Base-by-base conservation (phyloP, 441 rosid species). In the Erodium chrysanthum region DNA sequence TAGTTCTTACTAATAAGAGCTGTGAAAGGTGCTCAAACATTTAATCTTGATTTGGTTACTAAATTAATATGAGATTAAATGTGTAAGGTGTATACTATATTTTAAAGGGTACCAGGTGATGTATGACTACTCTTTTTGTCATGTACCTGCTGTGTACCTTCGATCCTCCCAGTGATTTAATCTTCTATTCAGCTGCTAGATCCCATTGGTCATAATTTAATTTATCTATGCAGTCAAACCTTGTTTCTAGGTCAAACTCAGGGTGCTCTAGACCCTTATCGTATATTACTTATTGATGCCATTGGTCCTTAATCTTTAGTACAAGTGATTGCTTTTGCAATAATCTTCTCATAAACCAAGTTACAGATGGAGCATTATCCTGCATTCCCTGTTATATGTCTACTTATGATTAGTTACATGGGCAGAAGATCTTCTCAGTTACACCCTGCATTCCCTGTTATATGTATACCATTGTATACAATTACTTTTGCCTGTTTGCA, bases 401-500 rank as follows among this genome's bases (percentile, higher is more conserved):
- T 21, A 22, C 62, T 58, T 21, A n/a, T 58, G 22, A 10, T 21
- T 11, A 58, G 62, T 58, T 58, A 0, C 29, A 20, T 56, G 10
- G 48, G 20, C 29, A 58, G 29, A 58, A 58, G 62, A 10, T 58
- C n/a, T 58, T 58, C 68, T 75, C 27, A 35, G 48, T 68, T 0
- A 25, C 7, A 9, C 65, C 56, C 29, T 27, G 3, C 29, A 27
- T 33, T 3, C 40, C 9, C 40, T 21, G 23, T 10, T 11, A 12
- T 14, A 44, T 14, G 52, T 76, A 0, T 21, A n/a, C 69, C 14
- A 12, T 59, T 62, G 44, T 52, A 21, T 44, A 44, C 17, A 52
- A 71, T 72, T 25, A 33, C n/a, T 37, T 65, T 66, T 25, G 60
- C 22, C 37, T 67, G 48, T 66, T 18, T 76, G 70, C 79, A 94